A percentile compares a stretch with the other conserved stretches of the same genome.
Evolutionary conservation across 768 basidiomycete species (phyloP).

Genomic region (Suillus americanus): DNA sequence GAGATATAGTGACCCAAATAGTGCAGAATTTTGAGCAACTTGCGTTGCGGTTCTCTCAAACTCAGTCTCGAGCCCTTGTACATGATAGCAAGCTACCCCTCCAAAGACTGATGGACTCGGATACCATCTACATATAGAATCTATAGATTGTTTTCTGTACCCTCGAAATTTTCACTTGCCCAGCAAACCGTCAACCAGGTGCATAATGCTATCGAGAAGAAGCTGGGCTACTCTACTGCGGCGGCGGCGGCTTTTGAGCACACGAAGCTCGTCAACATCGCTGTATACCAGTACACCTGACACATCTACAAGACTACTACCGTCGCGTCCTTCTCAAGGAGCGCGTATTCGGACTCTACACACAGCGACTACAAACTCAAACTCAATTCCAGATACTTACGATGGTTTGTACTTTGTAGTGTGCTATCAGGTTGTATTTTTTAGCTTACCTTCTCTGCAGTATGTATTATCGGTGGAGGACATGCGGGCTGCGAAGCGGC

Average conservation of each 20-base stretch:
- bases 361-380: not conserved
- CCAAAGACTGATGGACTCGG: not conserved
- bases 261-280: not conserved
- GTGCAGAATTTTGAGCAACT: not conserved
- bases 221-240: not conserved
- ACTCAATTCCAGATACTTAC: slow-evolving; percentile 13
- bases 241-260: not conserved
- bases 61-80: not conserved
- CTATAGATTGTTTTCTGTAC: not conserved
- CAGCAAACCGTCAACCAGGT: not conserved
- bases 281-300: too few relatives aligned
- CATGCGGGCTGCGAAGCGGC: slow-evolving; percentile 95
- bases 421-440: slow-evolving; percentile 1
- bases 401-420: slow-evolving; percentile 27
- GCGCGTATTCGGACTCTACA: not conserved
- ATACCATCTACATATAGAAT: not conserved
- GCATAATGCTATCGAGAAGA: slow-evolving; percentile 1
- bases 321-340: not conserved
- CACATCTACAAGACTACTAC: not conserved
- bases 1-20: not conserved
- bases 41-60: not conserved
- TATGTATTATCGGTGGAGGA: slow-evolving; percentile 88
- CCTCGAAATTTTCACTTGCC: not conserved
- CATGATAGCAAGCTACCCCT: not conserved
- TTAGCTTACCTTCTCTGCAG: slow-evolving; percentile 48